phyloP scores from a whole-genome alignment of 2,329 filamentous ascomycete species.

The Talaromyces sp. region DNA sequence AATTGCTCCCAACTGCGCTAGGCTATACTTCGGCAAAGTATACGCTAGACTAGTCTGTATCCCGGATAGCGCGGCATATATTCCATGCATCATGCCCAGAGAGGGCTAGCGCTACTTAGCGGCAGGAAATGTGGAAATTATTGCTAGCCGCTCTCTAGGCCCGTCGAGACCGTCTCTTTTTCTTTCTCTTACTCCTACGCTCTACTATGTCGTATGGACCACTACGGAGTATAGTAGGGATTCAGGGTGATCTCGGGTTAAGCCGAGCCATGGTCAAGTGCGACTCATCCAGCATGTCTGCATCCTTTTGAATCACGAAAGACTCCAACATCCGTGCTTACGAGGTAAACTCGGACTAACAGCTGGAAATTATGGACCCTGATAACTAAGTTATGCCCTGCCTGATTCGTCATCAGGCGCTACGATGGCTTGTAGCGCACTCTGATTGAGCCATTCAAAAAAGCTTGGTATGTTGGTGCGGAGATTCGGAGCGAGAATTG shows the following conservation, averaged over 20 bases:
- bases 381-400: background rate
- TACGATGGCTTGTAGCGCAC: background rate
- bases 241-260: background rate
- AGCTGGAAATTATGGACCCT: background rate
- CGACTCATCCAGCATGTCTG: background rate
- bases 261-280: background rate
- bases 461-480: slow-evolving; percentile 5
- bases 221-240: too few species aligned
- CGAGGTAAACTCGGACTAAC: background rate
- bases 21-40: background rate
- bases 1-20: background rate
- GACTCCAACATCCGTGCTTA: background rate
- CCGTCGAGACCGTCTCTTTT: background rate
- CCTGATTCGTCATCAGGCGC: slow-evolving; percentile 1
- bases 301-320: background rate
- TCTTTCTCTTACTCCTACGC: too few species aligned
- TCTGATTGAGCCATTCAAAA: background rate
- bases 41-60: background rate
- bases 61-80: background rate
- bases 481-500: background rate
- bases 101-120: background rate
- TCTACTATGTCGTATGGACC: too few species aligned
- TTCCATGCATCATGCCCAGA: background rate
- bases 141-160: background rate
- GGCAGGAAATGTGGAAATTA: background rate